Evolutionary conservation across 2,329 filamentous ascomycete species (phyloP), one percentile per base, ranked within the genome.

Genomic region (Teratosphaeria nubilosa): DNA sequence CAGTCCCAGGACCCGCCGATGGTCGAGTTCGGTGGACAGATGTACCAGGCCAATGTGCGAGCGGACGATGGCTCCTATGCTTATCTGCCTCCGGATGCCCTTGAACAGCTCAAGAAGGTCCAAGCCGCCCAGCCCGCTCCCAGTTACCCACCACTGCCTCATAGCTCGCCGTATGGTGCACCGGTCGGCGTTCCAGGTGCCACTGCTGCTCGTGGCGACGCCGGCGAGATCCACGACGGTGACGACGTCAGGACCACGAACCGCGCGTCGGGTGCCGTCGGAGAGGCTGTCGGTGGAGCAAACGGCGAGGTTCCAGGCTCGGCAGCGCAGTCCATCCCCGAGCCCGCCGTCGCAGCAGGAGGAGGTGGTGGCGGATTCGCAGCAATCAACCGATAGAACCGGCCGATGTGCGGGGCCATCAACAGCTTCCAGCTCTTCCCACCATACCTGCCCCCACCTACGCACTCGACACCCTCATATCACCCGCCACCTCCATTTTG

Each of bases 141-240:
- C n/a, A 48, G 1, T 3, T 48, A 20, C 10, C 41, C 41, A 11
- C 41, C 41, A 11, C 10, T 48, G n/a, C 41, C 41, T 6, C 41
- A 48, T 20, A 48, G 41, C 20, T 48, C 41, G 16, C 52, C 32
- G 24, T 58, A 55, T 22, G 57, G 58, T 27, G 51, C 58, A 5
- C 58, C 58, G 10, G 20, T 57, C 13, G 58, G 58, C 20, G n/a
- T 54, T 20, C 54, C 58, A 7, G 55, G 54, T 7, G 55, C 58
- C 11, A 55, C 57, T 13, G 53, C 37, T 7, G 24, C 57, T 13
- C 57, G 32, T 37, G 31, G 16, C 16, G 41, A 48, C 2, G 41
- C 2, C 2, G 34, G 34, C 34, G 34, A 41, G 34, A 41, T 5
- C 13, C 13, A 41, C 16, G 51, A 53, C n/a, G 41, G 41, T 3